Evolutionary conservation across 208 protist genomes (phyloP).

Genomic region (Acanthamoeba rhysodes): DNA sequence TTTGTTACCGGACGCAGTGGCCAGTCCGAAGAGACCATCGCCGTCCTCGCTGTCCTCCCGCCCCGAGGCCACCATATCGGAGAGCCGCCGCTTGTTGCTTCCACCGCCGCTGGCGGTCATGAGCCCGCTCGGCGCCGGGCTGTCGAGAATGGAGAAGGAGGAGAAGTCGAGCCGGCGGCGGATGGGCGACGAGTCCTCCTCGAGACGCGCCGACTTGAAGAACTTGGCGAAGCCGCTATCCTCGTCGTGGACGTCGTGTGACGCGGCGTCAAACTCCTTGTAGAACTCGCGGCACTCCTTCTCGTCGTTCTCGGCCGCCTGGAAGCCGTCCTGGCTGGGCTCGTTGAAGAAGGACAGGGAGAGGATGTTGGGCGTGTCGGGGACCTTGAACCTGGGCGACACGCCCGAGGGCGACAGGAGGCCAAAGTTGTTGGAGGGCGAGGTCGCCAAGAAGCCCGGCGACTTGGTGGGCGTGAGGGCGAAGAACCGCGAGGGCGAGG

Average conservation of each 20-base stretch:
- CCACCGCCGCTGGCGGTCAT: neutral
- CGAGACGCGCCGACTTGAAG: neutral
- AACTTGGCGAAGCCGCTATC: slow-evolving; percentile 32
- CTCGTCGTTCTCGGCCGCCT: slow-evolving; percentile 33
- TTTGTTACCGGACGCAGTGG: neutral
- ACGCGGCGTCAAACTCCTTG: slow-evolving; percentile 61
- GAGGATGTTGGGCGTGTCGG: slow-evolving; percentile 59
- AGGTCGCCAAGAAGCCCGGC: neutral
- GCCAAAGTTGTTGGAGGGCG: neutral
- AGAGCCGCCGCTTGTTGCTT: neutral
- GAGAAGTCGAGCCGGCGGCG: slow-evolving; percentile 38
- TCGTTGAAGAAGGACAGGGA: slow-evolving; percentile 48
- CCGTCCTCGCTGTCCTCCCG: slow-evolving; percentile 50
- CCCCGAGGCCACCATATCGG: neutral
- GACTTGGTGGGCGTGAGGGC: neutral
- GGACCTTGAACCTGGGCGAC: slow-evolving; percentile 32
- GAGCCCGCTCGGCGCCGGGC: neutral
- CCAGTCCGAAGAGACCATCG: neutral
- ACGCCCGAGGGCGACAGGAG: neutral
- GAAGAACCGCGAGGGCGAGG: slow-evolving; percentile 4
- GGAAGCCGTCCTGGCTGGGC: slow-evolving; percentile 60
- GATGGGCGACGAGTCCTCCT: slow-evolving; percentile 17
- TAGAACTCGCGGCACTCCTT: slow-evolving; percentile 64
- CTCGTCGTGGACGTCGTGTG: neutral
- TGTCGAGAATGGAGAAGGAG: neutral